A percentile compares a stretch with the other conserved stretches of the same genome.
Conservation (phyloP, 2,329 filamentous ascomycete species). For the Colletotrichum lentis region DNA sequence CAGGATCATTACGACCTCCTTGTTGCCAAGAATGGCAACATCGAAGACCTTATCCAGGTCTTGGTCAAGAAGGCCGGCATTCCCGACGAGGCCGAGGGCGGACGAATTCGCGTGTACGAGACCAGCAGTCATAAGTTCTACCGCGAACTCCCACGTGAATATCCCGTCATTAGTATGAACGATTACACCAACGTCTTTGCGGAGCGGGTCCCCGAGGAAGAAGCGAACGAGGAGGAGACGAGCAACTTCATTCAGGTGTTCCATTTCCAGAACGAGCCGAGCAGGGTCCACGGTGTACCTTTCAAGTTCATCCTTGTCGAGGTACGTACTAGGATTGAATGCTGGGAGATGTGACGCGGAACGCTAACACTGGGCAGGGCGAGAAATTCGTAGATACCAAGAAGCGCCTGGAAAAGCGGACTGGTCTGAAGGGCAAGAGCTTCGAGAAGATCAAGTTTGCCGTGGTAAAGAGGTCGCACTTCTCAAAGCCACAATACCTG, state of each 20-base stretch:
- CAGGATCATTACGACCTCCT: conserved; percentile 83
- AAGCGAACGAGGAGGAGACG: conserved; percentile 62
- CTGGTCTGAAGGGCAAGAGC: conserved; percentile 95
- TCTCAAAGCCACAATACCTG: conserved; percentile 82
- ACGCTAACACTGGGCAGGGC: conserved; percentile 58
- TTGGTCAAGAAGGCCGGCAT: conserved; percentile 84
- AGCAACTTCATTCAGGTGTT: conserved; percentile 77
- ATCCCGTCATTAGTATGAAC: conserved; percentile 80
- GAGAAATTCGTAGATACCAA: conserved; percentile 92
- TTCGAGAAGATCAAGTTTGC: conserved; percentile 99
- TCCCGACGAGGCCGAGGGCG: conserved; percentile 73
- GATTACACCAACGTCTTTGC: conserved; percentile 86
- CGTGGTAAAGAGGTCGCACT: conserved; percentile 74
- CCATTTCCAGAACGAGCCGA: conserved; percentile 92
- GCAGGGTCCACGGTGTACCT: conserved; percentile 83
- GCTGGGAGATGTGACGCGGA: background rate
- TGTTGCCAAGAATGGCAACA: conserved; percentile 83
- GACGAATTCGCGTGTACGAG: conserved; percentile 82
- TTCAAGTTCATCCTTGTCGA: conserved; percentile 89
- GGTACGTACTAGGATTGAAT: conserved; percentile 56
- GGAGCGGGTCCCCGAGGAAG: conserved; percentile 80
- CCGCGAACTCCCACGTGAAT: conserved; percentile 75
- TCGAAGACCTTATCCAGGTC: conserved; percentile 78
- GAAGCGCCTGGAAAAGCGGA: conserved; percentile 90
- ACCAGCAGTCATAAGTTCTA: conserved; percentile 83